Evolutionary conservation across 345 rosid genomes (phyloP).

Genomic region (Salix udensis): DNA sequence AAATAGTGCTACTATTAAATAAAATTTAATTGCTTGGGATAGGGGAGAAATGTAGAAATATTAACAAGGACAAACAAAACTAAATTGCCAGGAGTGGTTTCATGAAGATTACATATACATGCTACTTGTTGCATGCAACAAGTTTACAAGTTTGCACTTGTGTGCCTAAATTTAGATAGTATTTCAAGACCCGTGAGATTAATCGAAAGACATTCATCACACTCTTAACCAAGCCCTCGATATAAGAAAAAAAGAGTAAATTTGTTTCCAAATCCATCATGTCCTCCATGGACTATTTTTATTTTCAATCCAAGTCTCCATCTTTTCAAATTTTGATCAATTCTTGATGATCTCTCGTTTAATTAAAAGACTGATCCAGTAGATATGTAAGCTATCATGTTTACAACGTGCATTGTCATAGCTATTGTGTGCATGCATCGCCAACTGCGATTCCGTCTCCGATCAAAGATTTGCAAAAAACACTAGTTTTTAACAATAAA

Average conservation of each 20-base stretch:
- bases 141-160: neutral
- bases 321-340: neutral
- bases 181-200: too few species aligned
- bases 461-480: too few species aligned
- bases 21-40: neutral
- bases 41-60: neutral
- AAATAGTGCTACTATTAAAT: too few species aligned
- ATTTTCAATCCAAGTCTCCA: neutral
- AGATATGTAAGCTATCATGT: too few species aligned
- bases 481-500: too few species aligned
- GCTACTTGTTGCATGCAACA: neutral
- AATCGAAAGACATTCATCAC: too few species aligned
- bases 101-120: conserved; percentile 13
- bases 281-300: neutral
- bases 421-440: too few species aligned
- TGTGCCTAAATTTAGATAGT: too few species aligned
- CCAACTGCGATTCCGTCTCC: neutral
- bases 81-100: conserved; percentile 17
- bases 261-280: neutral
- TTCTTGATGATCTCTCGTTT: neutral
- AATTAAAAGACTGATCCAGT: too few species aligned
- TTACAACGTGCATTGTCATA: too few species aligned
- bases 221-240: too few species aligned
- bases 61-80: conserved; percentile 10
- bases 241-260: too few species aligned